Evolutionary conservation across 2,329 filamentous ascomycete species (phyloP).

Genomic region (Microdochium paspali): DNA sequence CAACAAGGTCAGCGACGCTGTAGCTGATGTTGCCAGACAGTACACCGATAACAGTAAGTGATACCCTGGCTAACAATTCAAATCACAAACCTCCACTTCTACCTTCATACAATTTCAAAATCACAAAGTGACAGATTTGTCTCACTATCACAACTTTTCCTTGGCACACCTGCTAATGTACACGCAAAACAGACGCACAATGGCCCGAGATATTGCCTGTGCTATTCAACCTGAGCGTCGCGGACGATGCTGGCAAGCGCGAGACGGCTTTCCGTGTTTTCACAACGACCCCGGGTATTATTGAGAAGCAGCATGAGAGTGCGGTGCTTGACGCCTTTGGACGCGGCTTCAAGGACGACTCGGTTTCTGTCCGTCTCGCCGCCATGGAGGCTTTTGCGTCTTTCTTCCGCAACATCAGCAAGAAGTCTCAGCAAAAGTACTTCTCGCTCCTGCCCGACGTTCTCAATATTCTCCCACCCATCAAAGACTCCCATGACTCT

Average conservation of each 20-base stretch:
- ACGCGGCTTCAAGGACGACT: constrained; percentile 83
- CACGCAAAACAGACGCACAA: constrained; percentile 50
- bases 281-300: constrained; percentile 87
- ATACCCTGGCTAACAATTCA: too few species aligned
- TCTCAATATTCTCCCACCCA: constrained; percentile 85
- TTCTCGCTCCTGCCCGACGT: constrained; percentile 81
- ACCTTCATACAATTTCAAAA: neutral
- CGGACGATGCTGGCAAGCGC: constrained; percentile 70
- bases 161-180: neutral
- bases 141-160: too few species aligned
- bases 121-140: too few species aligned
- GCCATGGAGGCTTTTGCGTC: constrained; percentile 95
- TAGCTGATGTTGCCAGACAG: constrained; percentile 89
- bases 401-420: constrained; percentile 85
- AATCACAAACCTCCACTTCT: constrained; percentile 3
- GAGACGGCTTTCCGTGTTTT: constrained; percentile 95
- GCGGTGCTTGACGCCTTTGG: constrained; percentile 83
- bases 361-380: constrained; percentile 75
- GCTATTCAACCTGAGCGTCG: constrained; percentile 86
- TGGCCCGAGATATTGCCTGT: constrained; percentile 85
- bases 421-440: constrained; percentile 84
- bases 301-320: constrained; percentile 90
- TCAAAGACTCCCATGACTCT: constrained; percentile 85
- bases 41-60: constrained; percentile 81
- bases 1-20: constrained; percentile 96